These are phyloP conservation scores for Diaporthe amygdali DNA, from an alignment of 2,329 filamentous ascomycete species.

Conservation along the genomic window DNA sequence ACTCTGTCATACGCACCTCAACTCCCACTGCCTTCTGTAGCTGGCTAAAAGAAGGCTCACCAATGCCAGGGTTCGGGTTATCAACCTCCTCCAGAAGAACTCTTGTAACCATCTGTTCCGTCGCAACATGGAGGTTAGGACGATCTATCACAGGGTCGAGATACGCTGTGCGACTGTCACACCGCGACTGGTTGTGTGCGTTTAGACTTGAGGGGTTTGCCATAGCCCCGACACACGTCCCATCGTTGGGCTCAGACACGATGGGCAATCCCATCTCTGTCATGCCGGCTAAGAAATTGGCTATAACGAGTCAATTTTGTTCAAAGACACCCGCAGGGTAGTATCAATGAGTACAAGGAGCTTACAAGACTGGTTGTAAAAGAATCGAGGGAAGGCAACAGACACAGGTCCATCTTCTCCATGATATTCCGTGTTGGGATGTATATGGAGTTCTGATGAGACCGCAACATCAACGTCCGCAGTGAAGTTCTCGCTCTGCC, in stretches of 20 bases:
- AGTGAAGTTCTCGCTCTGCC: constrained; percentile 43
- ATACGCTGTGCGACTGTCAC: constrained; percentile 46
- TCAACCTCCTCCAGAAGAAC: constrained; percentile 33
- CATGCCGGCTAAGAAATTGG: constrained; percentile 42
- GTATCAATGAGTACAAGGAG: not conserved
- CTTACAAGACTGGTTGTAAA: constrained; percentile 46
- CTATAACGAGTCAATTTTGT: constrained; percentile 31
- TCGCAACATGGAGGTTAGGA: constrained; percentile 44
- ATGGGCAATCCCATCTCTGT: constrained; percentile 42
- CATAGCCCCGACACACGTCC: constrained; percentile 40
- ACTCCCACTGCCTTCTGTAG: constrained; percentile 38
- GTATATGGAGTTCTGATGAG: constrained; percentile 31
- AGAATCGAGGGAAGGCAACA: constrained; percentile 43
- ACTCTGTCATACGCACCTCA: constrained; percentile 36
- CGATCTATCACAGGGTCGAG: constrained; percentile 41
- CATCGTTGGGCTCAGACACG: constrained; percentile 42
- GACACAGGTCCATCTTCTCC: constrained; percentile 42
- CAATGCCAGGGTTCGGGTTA: constrained; percentile 16
- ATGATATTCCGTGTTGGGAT: constrained; percentile 36
- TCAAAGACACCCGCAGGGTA: not conserved
- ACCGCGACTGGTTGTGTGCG: constrained; percentile 45
- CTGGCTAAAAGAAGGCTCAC: not conserved
- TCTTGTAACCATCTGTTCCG: constrained; percentile 44
- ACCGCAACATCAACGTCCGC: constrained; percentile 29
- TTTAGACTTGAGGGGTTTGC: constrained; percentile 44